Evolutionary conservation across 2,329 filamentous ascomycete species (phyloP).

Genomic region (Periconia sp.): DNA sequence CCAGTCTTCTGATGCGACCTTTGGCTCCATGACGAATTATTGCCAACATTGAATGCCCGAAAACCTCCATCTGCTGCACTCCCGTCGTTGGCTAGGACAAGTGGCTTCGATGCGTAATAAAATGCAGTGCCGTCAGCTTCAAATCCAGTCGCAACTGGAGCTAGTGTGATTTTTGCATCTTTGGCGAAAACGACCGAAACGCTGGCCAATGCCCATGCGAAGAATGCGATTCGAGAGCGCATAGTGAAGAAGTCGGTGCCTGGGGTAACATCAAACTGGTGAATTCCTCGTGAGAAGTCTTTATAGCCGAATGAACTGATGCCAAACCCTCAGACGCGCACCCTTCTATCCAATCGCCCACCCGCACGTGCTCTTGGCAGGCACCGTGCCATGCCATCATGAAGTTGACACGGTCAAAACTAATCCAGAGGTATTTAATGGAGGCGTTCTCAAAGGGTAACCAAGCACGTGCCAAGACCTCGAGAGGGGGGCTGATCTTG

Average conservation of each 20-base stretch:
- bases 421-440: neutral
- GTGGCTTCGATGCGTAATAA: conserved; percentile 21
- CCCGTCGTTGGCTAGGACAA: conserved; percentile 29
- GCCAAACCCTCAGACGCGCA: neutral
- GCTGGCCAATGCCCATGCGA: conserved; percentile 10
- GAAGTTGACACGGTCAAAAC: neutral
- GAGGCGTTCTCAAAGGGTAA: neutral
- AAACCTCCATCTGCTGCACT: conserved; percentile 33
- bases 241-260: neutral
- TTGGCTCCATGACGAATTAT: conserved; percentile 11
- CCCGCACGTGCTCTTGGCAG: neutral
- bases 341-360: neutral
- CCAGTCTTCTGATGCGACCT: conserved; percentile 24
- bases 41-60: conserved; percentile 16
- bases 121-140: conserved; percentile 32
- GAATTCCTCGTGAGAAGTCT: neutral
- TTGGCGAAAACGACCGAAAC: conserved; percentile 11
- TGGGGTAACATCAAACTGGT: neutral
- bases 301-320: neutral
- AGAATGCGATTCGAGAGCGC: neutral
- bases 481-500: neutral
- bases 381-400: neutral
- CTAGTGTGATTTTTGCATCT: conserved; percentile 21
- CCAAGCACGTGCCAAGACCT: too few relatives aligned
- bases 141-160: conserved; percentile 25